These are phyloP conservation scores for Mikania micrantha DNA, from an alignment of 129 eudicot species.

Conservation along the genomic window DNA sequence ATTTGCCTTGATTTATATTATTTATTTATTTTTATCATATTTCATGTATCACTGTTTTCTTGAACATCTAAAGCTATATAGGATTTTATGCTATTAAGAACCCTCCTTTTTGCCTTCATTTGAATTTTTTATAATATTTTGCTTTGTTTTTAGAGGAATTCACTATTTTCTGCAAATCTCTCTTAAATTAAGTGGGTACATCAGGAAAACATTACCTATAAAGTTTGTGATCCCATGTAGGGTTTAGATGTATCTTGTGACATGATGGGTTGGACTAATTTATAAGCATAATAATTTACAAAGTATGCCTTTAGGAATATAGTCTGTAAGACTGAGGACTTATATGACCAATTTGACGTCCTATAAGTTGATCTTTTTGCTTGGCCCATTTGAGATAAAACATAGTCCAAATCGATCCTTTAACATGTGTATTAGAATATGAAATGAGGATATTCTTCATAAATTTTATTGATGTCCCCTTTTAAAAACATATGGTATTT, in stretches of 20 bases:
- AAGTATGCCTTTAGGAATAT: background rate
- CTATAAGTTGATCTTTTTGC: background rate
- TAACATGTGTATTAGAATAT: background rate
- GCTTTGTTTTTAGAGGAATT: background rate
- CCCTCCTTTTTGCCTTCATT: background rate
- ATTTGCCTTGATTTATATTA: too few relatives aligned
- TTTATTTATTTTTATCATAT: too few relatives aligned
- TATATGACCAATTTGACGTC: background rate
- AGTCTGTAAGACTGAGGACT: too few relatives aligned
- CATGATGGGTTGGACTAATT: background rate
- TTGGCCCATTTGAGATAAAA: background rate
- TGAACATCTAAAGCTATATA: too few relatives aligned
- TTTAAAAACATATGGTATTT: background rate
- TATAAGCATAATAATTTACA: background rate
- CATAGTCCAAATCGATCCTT: too few relatives aligned
- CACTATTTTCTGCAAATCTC: background rate
- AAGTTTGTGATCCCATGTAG: background rate
- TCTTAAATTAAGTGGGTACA: background rate
- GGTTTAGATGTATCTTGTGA: background rate
- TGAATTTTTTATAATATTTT: background rate
- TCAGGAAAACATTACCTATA: background rate
- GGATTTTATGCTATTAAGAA: background rate
- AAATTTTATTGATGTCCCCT: background rate
- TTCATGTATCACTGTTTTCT: too few relatives aligned
- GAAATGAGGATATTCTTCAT: background rate